Percentiles rank a stretch among this genome's conserved stretches.
Evolutionary conservation across 805 yeast genomes (phyloP).

Genomic region (Candida boleticola): DNA sequence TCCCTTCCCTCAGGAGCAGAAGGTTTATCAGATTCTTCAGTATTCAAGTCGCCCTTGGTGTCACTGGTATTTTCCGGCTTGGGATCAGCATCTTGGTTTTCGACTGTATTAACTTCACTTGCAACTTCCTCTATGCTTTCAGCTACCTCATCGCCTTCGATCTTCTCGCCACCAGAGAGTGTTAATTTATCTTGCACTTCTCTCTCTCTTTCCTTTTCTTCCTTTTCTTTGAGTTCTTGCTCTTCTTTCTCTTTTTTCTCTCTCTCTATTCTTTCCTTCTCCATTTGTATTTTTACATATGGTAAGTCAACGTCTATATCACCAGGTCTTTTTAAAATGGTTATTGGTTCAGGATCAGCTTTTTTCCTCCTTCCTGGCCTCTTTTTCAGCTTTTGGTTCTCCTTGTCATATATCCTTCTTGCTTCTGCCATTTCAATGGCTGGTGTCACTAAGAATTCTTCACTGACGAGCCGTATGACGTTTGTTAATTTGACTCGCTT

Average conservation of each 20-base stretch:
- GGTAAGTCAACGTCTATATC: constrained; percentile 27
- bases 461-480: constrained; percentile 52
- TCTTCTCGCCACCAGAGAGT: not conserved
- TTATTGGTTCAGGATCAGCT: constrained; percentile 24
- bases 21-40: not conserved
- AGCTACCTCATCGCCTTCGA: constrained; percentile 7
- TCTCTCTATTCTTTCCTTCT: constrained; percentile 20
- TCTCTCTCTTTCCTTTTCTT: constrained; percentile 8
- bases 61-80: too few species aligned
- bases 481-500: constrained; percentile 60
- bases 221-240: constrained; percentile 8
- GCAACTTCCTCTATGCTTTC: constrained; percentile 6
- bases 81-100: too few species aligned
- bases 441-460: constrained; percentile 56
- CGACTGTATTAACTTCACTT: too few species aligned
- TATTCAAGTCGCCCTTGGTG: too few species aligned
- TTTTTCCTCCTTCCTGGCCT: constrained; percentile 46
- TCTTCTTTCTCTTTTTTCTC: constrained; percentile 15
- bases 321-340: constrained; percentile 28
- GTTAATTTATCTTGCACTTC: too few species aligned
- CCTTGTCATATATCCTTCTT: constrained; percentile 37
- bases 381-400: constrained; percentile 35
- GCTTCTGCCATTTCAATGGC: constrained; percentile 57
- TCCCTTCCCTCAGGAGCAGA: not conserved
- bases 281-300: constrained; percentile 23